Conservation (phyloP, 2,329 filamentous ascomycete genomes). For the Fusarium cicatricum region DNA sequence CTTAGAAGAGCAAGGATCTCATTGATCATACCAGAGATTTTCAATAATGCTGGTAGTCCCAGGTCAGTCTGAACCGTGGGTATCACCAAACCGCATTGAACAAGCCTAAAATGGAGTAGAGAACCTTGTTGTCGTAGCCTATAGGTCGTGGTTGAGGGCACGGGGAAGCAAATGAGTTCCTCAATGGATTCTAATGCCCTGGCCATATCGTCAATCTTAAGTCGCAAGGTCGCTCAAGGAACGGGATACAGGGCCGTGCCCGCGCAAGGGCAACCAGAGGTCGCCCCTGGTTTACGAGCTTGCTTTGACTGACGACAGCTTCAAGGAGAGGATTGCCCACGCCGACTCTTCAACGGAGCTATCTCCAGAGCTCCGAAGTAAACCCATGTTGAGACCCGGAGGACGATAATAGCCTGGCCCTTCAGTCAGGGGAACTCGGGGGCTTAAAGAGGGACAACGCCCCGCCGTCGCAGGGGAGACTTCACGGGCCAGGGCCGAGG, state of each 20-base stretch:
- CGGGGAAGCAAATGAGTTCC: constrained; percentile 3
- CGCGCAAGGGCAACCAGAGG: neutral
- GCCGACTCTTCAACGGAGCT: neutral
- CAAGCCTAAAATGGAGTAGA: neutral
- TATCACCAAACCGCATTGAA: neutral
- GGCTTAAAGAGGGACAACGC: neutral
- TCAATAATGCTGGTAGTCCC: too few relatives aligned
- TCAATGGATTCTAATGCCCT: constrained; percentile 1
- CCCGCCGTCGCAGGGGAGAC: constrained; percentile 20
- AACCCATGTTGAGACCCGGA: neutral
- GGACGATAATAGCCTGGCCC: neutral
- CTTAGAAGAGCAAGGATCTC: too few relatives aligned
- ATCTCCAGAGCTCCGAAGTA: neutral
- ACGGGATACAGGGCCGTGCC: neutral
- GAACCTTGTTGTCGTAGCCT: neutral
- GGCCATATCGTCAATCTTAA: neutral
- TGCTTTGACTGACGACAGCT: neutral
- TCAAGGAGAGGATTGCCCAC: neutral
- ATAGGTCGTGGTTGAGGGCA: neutral
- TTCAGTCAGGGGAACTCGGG: constrained; percentile 1
- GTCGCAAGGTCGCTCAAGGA: constrained; percentile 3
- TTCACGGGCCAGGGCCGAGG: constrained; percentile 8
- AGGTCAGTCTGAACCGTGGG: neutral
- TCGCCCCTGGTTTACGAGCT: neutral
- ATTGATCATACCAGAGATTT: too few relatives aligned